Conservation (phyloP, 2,329 filamentous ascomycete species). For the Shiraia bambusicola region DNA sequence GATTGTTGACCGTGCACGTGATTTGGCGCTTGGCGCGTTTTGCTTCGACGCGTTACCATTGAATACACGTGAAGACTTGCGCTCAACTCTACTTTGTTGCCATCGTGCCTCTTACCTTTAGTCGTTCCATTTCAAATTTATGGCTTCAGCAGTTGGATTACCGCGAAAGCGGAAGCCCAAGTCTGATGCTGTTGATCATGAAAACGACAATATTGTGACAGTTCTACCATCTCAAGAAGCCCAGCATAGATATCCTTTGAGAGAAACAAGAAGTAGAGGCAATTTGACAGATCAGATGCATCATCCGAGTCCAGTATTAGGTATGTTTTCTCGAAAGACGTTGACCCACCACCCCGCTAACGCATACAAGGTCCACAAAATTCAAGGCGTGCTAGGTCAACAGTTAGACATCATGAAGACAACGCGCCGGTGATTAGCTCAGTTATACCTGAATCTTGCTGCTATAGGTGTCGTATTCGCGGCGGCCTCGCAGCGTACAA, state of each 20-base stretch:
- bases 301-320: background rate
- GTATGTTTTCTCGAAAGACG: background rate
- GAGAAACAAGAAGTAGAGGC: background rate
- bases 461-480: slow-evolving; percentile 13
- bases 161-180: slow-evolving; percentile 9
- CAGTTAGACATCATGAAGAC: too few relatives aligned
- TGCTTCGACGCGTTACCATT: background rate
- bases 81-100: background rate
- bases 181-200: background rate
- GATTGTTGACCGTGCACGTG: background rate
- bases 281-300: background rate
- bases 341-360: slow-evolving; percentile 10
- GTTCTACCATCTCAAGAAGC: background rate
- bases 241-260: background rate
- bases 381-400: too few relatives aligned
- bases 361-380: background rate
- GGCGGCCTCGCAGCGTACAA: slow-evolving; percentile 19
- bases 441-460: slow-evolving; percentile 11
- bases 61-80: slow-evolving; percentile 1
- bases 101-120: background rate
- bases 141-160: background rate
- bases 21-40: background rate
- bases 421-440: too few relatives aligned
- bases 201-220: slow-evolving; percentile 2
- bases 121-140: background rate